Conservation (phyloP, 2,329 filamentous ascomycete species). For the Alternaria solani region DNA sequence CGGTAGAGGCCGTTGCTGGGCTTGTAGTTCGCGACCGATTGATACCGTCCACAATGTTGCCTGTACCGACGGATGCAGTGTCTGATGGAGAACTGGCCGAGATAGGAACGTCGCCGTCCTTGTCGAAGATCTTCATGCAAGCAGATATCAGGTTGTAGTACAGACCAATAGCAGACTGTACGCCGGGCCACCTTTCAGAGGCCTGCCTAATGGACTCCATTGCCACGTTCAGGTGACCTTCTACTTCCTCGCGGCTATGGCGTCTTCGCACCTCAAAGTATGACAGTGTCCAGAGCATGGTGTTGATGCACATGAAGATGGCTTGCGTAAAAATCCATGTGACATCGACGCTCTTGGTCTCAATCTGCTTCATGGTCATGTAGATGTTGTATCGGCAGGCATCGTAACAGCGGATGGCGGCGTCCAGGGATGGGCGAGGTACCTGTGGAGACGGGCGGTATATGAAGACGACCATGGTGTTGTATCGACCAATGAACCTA, state of each 20-base stretch:
- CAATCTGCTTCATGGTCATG: slow-evolving; percentile 81
- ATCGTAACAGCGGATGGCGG: slow-evolving; percentile 83
- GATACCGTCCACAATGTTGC: slow-evolving; percentile 52
- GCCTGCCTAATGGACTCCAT: slow-evolving; percentile 82
- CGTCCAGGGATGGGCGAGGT: slow-evolving; percentile 79
- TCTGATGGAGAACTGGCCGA: slow-evolving; percentile 58
- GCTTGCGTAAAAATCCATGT: slow-evolving; percentile 94
- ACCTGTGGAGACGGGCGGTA: slow-evolving; percentile 93
- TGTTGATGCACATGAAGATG: slow-evolving; percentile 91
- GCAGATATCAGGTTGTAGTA: slow-evolving; percentile 87
- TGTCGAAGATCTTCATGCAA: slow-evolving; percentile 87
- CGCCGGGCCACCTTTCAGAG: slow-evolving; percentile 90
- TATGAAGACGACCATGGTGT: slow-evolving; percentile 87
- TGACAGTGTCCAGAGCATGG: slow-evolving; percentile 88
- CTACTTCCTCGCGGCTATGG: slow-evolving; percentile 77
- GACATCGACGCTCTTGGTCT: slow-evolving; percentile 77
- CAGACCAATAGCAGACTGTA: slow-evolving; percentile 81
- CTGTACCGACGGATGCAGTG: slow-evolving; percentile 51
- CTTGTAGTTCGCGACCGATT: slow-evolving; percentile 57
- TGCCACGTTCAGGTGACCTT: slow-evolving; percentile 75
- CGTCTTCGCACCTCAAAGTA: slow-evolving; percentile 81
- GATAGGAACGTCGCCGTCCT: slow-evolving; percentile 61
- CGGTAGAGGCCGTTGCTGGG: slow-evolving; percentile 51
- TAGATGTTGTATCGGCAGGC: slow-evolving; percentile 83
- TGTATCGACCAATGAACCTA: slow-evolving; percentile 73